Evolutionary conservation across 768 basidiomycete genomes (phyloP), one percentile per base, ranked within the genome.

Genomic region (Rhodosporidiobolus sp.): DNA sequence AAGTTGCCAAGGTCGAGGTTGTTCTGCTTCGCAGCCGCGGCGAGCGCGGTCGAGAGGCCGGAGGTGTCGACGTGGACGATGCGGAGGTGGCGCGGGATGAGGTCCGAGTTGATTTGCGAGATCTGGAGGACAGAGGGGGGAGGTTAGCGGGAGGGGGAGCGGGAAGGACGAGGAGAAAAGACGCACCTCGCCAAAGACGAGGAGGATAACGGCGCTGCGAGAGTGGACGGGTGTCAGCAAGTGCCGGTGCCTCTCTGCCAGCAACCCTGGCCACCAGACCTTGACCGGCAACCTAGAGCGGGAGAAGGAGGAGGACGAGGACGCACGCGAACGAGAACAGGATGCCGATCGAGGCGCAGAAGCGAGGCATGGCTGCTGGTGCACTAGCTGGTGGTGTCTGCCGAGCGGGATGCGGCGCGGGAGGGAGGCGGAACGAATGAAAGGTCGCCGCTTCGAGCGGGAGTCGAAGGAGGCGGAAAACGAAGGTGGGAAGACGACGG

Each of bases 21-120:
- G 8, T 32, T 2, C 34, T 26, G 22, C 28, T 48, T 60, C 5
- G 59, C 59, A 0, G 67, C 61, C 0, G 50, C 38, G 0, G 67
- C 53, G 26, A 73, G 28, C 7, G 77, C 75, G 2, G 54, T 32
- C 5, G 69, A 67, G n/a, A 78, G 46, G 6, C 75, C 75, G 2
- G 60, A 32, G 11, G 75, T 78, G 65, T 72, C 65, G 63, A 77
- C 70, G 30, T 50, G 48, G 49, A 73, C 71, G 69, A 77, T 67
- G 20, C 71, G 69, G 28, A 77, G 58, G 59, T 75, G 71, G 0
- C 74, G 63, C 8, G 76, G 74, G 58, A 77, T 67, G 24, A 72
- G 58, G 62, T 60, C 61, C 45, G 62, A 32, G 62, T 57, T 72
- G 59, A 77, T 69, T 63, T 77, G 76, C 10, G 67, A 49, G 52